Conservation (phyloP, 2,329 filamentous ascomycete species). For the Talaromyces sp. region DNA sequence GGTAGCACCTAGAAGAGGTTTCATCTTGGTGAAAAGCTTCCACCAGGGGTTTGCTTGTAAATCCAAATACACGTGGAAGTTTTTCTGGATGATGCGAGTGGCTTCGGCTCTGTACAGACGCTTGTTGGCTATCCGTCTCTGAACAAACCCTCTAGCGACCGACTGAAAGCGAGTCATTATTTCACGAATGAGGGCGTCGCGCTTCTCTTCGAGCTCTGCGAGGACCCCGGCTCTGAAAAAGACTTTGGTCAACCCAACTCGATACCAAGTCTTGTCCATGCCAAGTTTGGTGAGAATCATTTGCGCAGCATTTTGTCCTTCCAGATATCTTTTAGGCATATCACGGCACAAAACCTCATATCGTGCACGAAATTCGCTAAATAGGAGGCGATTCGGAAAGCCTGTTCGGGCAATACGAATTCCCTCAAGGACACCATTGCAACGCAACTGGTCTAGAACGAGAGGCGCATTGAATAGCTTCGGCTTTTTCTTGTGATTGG, state of each 20-base stretch:
- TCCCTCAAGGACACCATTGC: slow-evolving; percentile 98
- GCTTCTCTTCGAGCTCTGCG: slow-evolving; percentile 92
- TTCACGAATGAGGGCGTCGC: slow-evolving; percentile 84
- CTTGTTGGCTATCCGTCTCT: slow-evolving; percentile 85
- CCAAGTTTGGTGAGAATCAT: slow-evolving; percentile 86
- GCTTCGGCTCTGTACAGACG: slow-evolving; percentile 90
- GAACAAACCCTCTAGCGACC: slow-evolving; percentile 80
- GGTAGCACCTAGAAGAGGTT: slow-evolving; percentile 85
- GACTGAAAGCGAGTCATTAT: slow-evolving; percentile 95
- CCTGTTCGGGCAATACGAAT: slow-evolving; percentile 95
- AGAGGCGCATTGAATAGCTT: slow-evolving; percentile 87
- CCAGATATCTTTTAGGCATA: slow-evolving; percentile 84
- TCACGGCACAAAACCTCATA: slow-evolving; percentile 90
- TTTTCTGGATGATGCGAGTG: slow-evolving; percentile 87
- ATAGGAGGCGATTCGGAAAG: slow-evolving; percentile 88
- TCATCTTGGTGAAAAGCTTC: slow-evolving; percentile 91
- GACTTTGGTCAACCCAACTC: slow-evolving; percentile 92
- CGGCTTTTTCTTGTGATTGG: slow-evolving; percentile 94
- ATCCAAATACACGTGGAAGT: slow-evolving; percentile 86
- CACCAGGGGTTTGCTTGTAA: slow-evolving; percentile 95
- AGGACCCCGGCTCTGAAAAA: slow-evolving; percentile 96
- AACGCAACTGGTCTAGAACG: slow-evolving; percentile 95
- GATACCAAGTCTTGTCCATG: slow-evolving; percentile 78
- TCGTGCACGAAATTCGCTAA: slow-evolving; percentile 87
- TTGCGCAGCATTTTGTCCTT: slow-evolving; percentile 77